A percentile compares a stretch with the other conserved stretches of the same genome.
These are phyloP conservation scores for Ophiostoma himal-ulmi DNA, from an alignment of 2,329 filamentous ascomycete genomes.

Conservation along the genomic window DNA sequence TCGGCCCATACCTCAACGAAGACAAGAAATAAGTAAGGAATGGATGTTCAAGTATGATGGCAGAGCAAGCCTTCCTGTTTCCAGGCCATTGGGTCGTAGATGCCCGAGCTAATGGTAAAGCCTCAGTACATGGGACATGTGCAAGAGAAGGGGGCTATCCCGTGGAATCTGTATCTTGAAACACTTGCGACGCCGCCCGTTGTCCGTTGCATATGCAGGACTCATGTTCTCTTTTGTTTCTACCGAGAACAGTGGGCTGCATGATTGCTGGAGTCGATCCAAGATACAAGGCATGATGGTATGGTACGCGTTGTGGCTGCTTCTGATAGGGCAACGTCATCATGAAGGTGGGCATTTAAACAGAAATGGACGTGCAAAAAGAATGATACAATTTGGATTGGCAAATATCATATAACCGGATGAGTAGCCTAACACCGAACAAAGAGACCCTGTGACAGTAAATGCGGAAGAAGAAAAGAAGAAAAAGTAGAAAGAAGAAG, in stretches of 20 bases:
- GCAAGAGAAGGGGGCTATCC: background rate
- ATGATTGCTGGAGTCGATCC: background rate
- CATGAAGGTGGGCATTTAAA: background rate
- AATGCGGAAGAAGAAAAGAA: background rate
- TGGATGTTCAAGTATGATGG: background rate
- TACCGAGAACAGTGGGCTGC: background rate
- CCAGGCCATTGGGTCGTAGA: background rate
- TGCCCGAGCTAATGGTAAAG: background rate
- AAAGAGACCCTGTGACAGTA: background rate
- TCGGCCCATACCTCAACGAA: background rate
- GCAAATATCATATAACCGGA: background rate
- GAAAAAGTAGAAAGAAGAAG: background rate
- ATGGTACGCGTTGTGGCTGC: background rate
- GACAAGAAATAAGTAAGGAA: too few relatives aligned
- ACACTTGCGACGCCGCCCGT: background rate
- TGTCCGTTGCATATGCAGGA: background rate
- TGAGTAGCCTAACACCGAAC: background rate
- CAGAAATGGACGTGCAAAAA: background rate
- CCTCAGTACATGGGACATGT: background rate
- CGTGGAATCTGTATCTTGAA: slow-evolving; percentile 1
- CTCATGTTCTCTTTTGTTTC: background rate
- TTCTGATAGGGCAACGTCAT: background rate
- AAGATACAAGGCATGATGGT: too few relatives aligned
- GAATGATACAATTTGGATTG: background rate
- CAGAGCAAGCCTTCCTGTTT: background rate